Base-by-base conservation (phyloP, 352 stramenopile genomes). In the Phytophthora niederhauseri region DNA sequence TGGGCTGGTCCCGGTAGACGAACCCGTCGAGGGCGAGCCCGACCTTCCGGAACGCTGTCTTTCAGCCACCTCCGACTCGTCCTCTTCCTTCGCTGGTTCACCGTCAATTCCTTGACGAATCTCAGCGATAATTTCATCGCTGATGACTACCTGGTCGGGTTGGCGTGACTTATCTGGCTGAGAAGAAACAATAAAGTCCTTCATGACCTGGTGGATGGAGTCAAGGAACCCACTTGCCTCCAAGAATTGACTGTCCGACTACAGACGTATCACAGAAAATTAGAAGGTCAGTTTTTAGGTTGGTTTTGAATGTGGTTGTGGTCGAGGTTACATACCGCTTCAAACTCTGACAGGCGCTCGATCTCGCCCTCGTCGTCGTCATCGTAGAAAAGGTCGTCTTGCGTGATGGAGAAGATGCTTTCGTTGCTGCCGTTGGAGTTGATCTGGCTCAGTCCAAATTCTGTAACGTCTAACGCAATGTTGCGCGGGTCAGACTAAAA, bases 141-240 rank as follows among this genome's bases (percentile, higher is more conserved):
- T 84, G 59, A 94, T 93, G 41, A 94, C 80, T 46, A 87, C 73
- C 19, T 75, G 70, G 19, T 76, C 61, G n/a, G 70, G 48, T 12
- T 74, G 58, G 15, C 54, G 48, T 26, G 70, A 61, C 14, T 52
- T 52, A 20, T 88, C 76, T 5, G 84, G 57, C 57, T 73, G 70
- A 1, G 76, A 70, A 2, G 71, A 70, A 17, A 76, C 73, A 64
- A 84, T 81, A 17, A 84, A 80, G 38, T 84, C 73, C 55, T 88
- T 85, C 85, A 94, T 93, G 26, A 91, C 85, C 50, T 91, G 83
- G 26, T 94, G 87, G 43, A 93, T 92, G 8, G 87, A 93, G 61
- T 93, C 87, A 17, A 92, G 68, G n/a, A 93, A 89, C 2, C 81
- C 82, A 69, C 77, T 92, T 4, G 87, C 85, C 54, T 92, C 84